These are phyloP conservation scores for Pythium plurisporium DNA, from an alignment of 352 stramenopile genomes.

Conservation along the genomic window DNA sequence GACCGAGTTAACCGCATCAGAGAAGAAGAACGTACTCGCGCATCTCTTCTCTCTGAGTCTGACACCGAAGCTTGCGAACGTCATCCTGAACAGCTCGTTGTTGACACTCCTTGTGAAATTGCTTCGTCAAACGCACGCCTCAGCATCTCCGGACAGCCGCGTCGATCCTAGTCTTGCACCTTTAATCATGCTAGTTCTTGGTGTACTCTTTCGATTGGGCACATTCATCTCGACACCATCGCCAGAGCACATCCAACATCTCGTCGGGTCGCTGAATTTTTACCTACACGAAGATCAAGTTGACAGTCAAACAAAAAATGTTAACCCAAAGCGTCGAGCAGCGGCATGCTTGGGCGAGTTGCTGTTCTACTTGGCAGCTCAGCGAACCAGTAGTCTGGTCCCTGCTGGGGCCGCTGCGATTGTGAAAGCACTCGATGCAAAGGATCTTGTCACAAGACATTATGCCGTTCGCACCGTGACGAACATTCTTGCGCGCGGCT, in stretches of 20 bases:
- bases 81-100: conserved; percentile 83
- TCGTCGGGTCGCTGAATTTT: conserved; percentile 28
- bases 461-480: conserved; percentile 53
- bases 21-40: conserved; percentile 47
- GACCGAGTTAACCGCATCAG: conserved; percentile 6
- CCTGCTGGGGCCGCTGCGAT: conserved; percentile 29
- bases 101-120: conserved; percentile 57
- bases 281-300: background rate
- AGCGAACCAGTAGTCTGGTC: conserved; percentile 40
- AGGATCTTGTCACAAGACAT: conserved; percentile 38
- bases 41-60: conserved; percentile 59
- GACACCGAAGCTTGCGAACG: conserved; percentile 57
- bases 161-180: background rate
- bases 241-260: conserved; percentile 42
- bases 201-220: conserved; percentile 62
- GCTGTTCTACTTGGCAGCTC: conserved; percentile 68
- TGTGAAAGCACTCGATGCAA: conserved; percentile 33
- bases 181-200: conserved; percentile 48
- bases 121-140: conserved; percentile 19
- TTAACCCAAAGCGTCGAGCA: conserved; percentile 11
- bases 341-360: conserved; percentile 65
- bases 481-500: conserved; percentile 60
- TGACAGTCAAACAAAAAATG: background rate
- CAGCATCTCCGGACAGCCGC: background rate
- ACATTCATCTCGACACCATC: conserved; percentile 66